Evolutionary conservation across 108 stramenopile genomes (phyloP).

Genomic region (Conticribra guillardii): DNA sequence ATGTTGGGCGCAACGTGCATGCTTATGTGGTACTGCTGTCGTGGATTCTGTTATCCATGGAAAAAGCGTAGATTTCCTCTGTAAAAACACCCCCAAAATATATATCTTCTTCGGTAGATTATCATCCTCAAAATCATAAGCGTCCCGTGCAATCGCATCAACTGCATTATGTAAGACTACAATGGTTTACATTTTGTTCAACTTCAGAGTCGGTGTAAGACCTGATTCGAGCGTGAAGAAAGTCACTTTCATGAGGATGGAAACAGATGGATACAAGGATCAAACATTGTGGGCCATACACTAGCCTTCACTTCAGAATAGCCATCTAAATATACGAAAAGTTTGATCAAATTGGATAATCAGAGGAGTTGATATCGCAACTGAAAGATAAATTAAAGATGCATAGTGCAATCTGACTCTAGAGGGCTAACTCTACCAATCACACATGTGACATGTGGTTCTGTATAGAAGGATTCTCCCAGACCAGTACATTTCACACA

Average conservation of each 20-base stretch:
- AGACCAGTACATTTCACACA: no score
- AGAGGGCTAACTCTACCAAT: no score
- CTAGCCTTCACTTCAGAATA: no score
- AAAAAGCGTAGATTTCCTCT: slow-evolving; percentile 37
- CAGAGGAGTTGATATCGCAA: no score
- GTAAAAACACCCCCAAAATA: slow-evolving; percentile 63
- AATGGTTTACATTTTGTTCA: slow-evolving; percentile 62
- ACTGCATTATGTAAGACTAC: slow-evolving; percentile 43
- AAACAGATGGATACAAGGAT: slow-evolving; percentile 94
- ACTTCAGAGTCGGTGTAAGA: slow-evolving; percentile 40
- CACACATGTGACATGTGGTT: no score
- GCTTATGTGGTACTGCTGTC: slow-evolving; percentile 71
- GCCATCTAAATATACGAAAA: no score
- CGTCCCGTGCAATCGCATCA: slow-evolving; percentile 49
- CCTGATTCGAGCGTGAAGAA: slow-evolving; percentile 70
- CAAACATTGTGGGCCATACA: slow-evolving; percentile 99
- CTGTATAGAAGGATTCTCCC: no score
- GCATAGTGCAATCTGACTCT: no score
- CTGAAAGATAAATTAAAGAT: no score
- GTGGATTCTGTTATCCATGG: slow-evolving; percentile 55
- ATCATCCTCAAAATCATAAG: slow-evolving; percentile 24
- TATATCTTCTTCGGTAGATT: slow-evolving; percentile 58
- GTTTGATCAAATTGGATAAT: no score
- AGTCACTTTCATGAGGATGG: slow-evolving; percentile 84
- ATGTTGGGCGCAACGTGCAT: slow-evolving; percentile 54